Percentiles rank a stretch among this genome's conserved stretches.
These are phyloP conservation scores for Boletus barrowsii DNA, from an alignment of 768 basidiomycete genomes.

Conservation along the genomic window DNA sequence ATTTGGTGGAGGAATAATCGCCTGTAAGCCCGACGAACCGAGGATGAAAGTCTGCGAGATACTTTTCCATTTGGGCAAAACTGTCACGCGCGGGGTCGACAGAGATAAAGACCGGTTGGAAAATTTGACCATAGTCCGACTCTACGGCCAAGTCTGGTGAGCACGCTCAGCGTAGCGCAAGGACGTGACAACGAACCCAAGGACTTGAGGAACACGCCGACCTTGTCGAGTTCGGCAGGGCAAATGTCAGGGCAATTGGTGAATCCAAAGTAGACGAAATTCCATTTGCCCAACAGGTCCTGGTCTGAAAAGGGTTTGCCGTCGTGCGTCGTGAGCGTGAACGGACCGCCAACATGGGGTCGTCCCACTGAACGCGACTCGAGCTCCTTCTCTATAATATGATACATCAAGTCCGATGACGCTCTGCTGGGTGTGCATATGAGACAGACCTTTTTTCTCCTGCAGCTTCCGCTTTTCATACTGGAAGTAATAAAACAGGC, in stretches of 20 bases:
- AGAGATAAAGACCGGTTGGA: conserved; percentile 91
- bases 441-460: conserved; percentile 67
- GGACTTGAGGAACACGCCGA: conserved; percentile 69
- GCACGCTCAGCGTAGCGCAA: not conserved
- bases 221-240: conserved; percentile 96
- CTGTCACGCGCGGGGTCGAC: conserved; percentile 95
- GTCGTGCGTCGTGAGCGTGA: conserved; percentile 66
- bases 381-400: conserved; percentile 63
- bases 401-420: not conserved
- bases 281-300: conserved; percentile 87
- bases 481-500: conserved; percentile 84
- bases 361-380: conserved; percentile 74
- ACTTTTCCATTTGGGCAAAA: conserved; percentile 54
- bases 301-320: conserved; percentile 75
- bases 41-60: conserved; percentile 86
- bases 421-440: not conserved
- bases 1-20: conserved; percentile 78
- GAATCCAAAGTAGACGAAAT: conserved; percentile 96
- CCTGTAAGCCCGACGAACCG: conserved; percentile 87
- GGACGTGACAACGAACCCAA: conserved; percentile 50
- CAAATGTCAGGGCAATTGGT: conserved; percentile 99
- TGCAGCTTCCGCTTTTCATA: conserved; percentile 77
- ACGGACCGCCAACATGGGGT: conserved; percentile 90
- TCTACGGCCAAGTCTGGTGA: conserved; percentile 42
- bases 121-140: conserved; percentile 61